phyloP scores from a whole-genome alignment of 768 basidiomycete species.

The Gloeopeniophorella convolvens region DNA sequence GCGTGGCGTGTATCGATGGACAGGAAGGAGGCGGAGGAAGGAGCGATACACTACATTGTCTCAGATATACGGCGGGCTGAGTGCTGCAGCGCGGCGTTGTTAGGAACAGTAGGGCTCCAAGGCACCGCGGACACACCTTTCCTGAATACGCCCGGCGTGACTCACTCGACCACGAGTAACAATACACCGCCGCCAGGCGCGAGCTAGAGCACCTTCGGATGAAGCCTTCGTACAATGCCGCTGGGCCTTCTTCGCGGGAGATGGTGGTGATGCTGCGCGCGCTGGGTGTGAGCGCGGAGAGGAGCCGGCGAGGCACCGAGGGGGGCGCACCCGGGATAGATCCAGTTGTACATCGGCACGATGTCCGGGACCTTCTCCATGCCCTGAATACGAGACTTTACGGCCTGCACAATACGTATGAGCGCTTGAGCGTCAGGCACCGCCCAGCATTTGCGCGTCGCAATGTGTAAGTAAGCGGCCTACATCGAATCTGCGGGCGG shows the following conservation, averaged over 20 bases:
- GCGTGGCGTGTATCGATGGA: too few species aligned
- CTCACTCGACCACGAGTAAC: slow-evolving; percentile 86
- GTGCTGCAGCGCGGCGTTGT: not conserved
- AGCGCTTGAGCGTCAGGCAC: too few species aligned
- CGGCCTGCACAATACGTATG: slow-evolving; percentile 49
- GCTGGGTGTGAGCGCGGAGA: not conserved
- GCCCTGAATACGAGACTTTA: slow-evolving; percentile 94
- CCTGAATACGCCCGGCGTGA: not conserved
- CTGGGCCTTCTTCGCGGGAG: slow-evolving; percentile 81
- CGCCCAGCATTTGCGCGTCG: not conserved
- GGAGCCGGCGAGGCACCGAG: not conserved
- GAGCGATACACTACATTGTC: not conserved
- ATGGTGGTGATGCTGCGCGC: slow-evolving; percentile 47
- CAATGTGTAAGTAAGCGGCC: not conserved
- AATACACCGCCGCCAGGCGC: slow-evolving; percentile 95
- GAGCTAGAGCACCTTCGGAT: slow-evolving; percentile 91
- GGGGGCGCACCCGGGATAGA: slow-evolving; percentile 69
- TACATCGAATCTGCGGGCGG: slow-evolving; percentile 40
- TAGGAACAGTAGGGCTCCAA: too few species aligned
- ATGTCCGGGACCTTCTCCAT: slow-evolving; percentile 57
- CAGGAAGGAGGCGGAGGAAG: too few species aligned
- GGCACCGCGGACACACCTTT: too few species aligned
- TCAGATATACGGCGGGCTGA: slow-evolving; percentile 16
- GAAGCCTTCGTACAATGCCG: slow-evolving; percentile 91
- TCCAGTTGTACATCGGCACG: slow-evolving; percentile 89